Percentiles rank a stretch among this genome's conserved stretches.
These are phyloP conservation scores for Acanthochlamys bracteata DNA, from an alignment of 106 monocot species.

Conservation along the genomic window DNA sequence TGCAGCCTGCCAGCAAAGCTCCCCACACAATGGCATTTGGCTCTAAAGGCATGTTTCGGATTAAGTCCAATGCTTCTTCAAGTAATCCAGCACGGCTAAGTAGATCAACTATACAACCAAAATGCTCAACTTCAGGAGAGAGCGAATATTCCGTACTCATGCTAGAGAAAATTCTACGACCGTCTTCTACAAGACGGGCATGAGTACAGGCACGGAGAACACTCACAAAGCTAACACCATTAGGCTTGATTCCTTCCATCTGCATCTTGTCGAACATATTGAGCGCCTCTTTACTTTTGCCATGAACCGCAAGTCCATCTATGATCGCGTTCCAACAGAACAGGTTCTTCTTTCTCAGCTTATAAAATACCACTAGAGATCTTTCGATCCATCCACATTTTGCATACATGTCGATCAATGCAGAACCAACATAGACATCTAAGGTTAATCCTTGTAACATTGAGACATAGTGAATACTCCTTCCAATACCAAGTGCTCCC, in stretches of 20 bases:
- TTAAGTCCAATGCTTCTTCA: neutral
- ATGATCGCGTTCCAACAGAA: conserved; percentile 74
- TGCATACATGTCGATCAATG: conserved; percentile 73
- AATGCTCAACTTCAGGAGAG: conserved; percentile 39
- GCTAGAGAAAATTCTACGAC: conserved; percentile 27
- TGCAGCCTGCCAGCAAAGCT: neutral
- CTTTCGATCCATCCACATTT: conserved; percentile 51
- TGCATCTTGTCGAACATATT: conserved; percentile 36
- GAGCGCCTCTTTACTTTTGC: conserved; percentile 29
- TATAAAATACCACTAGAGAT: conserved; percentile 51
- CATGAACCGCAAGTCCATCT: conserved; percentile 52
- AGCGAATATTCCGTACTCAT: conserved; percentile 28
- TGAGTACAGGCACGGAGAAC: conserved; percentile 54
- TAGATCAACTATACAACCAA: conserved; percentile 62
- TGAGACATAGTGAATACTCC: conserved; percentile 16
- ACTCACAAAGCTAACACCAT: conserved; percentile 44
- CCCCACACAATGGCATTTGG: neutral
- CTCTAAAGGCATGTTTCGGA: neutral
- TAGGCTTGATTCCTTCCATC: conserved; percentile 24
- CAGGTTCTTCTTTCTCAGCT: conserved; percentile 39
- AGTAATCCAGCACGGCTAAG: conserved; percentile 32
- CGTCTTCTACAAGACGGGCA: conserved; percentile 45
- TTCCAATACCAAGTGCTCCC: conserved; percentile 43
- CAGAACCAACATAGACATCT: conserved; percentile 52
- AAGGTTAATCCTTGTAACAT: conserved; percentile 18